Percentiles rank a stretch among this genome's conserved stretches.
These are phyloP conservation scores for Colletotrichum sp. DNA, from an alignment of 2,329 filamentous ascomycete species.

Conservation along the genomic window DNA sequence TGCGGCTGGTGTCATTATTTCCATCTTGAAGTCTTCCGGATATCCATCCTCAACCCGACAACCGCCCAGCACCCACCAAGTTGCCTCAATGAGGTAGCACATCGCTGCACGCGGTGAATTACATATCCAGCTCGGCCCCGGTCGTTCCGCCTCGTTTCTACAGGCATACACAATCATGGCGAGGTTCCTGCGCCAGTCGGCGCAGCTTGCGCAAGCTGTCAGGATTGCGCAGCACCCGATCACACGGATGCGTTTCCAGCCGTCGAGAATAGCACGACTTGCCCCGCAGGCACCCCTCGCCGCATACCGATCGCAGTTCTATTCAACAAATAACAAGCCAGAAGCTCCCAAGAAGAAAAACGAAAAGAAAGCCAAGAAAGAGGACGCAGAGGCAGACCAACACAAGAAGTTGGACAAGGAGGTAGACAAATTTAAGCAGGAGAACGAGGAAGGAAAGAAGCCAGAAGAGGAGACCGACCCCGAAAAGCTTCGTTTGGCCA, in stretches of 20 bases:
- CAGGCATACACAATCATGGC: conserved; percentile 55
- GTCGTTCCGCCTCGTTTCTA: conserved; percentile 15
- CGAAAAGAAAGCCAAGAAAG: conserved; percentile 26
- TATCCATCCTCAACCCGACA: background rate
- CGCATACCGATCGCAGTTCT: conserved; percentile 33
- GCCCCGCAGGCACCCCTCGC: conserved; percentile 37
- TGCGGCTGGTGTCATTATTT: background rate
- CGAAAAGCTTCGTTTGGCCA: conserved; percentile 19
- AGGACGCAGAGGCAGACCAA: conserved; percentile 26
- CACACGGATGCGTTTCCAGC: conserved; percentile 49
- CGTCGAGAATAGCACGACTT: conserved; percentile 33
- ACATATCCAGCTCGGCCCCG: conserved; percentile 14
- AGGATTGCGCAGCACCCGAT: conserved; percentile 59
- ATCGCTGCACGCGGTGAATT: conserved; percentile 8
- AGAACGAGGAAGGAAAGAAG: conserved; percentile 25
- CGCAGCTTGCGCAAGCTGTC: conserved; percentile 68
- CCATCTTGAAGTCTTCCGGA: background rate
- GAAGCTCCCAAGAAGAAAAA: conserved; percentile 38
- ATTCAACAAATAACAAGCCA: conserved; percentile 39
- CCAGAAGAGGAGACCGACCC: conserved; percentile 23
- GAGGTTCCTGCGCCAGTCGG: conserved; percentile 69
- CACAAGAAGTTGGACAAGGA: conserved; percentile 2
- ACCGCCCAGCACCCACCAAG: background rate
- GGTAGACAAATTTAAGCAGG: conserved; percentile 18
- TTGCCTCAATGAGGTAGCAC: conserved; percentile 18